Percentiles rank a stretch among this genome's conserved stretches.
These are phyloP conservation scores for Rhizopus arrhizus DNA, from an alignment of 371 early-diverging fungal species.

Conservation along the genomic window DNA sequence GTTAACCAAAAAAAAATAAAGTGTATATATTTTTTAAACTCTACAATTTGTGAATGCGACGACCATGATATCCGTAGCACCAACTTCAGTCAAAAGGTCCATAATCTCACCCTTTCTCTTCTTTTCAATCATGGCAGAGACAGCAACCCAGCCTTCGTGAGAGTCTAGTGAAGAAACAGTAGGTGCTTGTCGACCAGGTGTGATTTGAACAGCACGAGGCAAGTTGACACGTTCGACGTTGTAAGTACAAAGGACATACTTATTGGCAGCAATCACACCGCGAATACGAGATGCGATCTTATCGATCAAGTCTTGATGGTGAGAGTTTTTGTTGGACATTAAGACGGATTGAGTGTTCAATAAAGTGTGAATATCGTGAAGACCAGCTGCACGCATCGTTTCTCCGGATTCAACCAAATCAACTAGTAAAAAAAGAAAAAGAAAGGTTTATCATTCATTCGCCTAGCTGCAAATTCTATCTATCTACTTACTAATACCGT, in stretches of 20 bases:
- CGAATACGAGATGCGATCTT: conserved; percentile 83
- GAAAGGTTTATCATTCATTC: not conserved
- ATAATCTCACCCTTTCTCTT: conserved; percentile 81
- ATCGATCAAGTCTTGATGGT: conserved; percentile 68
- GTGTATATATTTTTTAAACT: conserved; percentile 45
- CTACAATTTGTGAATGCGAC: conserved; percentile 82
- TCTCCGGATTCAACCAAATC: conserved; percentile 87
- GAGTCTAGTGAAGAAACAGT: conserved; percentile 87
- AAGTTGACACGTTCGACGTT: conserved; percentile 76
- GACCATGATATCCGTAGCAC: conserved; percentile 91
- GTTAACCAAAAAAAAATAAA: conserved; percentile 40
- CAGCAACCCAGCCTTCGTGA: conserved; percentile 88
- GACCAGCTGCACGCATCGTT: conserved; percentile 98
- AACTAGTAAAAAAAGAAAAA: conserved; percentile 13
- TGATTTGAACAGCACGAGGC: conserved; percentile 68
- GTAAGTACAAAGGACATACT: conserved; percentile 89
- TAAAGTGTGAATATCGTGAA: conserved; percentile 85
- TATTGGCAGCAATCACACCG: conserved; percentile 89
- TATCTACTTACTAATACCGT: conserved; percentile 84
- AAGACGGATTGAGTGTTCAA: conserved; percentile 86
- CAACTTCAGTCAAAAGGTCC: conserved; percentile 85
- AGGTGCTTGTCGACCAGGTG: conserved; percentile 94
- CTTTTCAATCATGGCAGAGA: conserved; percentile 89
- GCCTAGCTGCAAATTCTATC: not conserved
- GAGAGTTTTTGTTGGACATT: conserved; percentile 68